Base-by-base conservation (phyloP, 2,329 filamentous ascomycete species). In the Pseudocercospora eumusae region DNA sequence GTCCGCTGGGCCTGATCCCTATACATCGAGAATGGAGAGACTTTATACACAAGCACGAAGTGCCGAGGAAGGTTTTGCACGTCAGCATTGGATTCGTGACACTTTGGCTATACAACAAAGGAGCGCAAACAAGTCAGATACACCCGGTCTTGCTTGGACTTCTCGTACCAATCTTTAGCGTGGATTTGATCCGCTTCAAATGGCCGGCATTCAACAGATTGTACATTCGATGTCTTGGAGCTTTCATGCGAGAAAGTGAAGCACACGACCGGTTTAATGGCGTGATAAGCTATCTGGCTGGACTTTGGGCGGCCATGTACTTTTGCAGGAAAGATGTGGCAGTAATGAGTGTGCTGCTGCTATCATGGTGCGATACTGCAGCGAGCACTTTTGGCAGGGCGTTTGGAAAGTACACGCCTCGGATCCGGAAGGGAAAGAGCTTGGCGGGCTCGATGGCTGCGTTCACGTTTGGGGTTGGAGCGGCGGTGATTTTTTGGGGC, bases 351-450 rank as follows among this genome's bases (percentile, higher is more conserved):
- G 89, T 98, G 47, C 81, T 99, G 71, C 84, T 99, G 44, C 85
- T 99, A 23, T 96, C 91, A 73, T 99, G 95, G 95, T 99, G 95
- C 78, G 95, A 99, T 76, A 98, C 95, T 0, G 95, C 95, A 36
- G 95, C 95, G 56, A 95, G 90, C 74, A 99, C 95, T 0, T 93
- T 99, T 73, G 95, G 95, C 57, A 86, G 95, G 59, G 81, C 93
- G 13, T 98, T 91, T 79, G 95, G 95, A 45, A 86, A 89, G 65
- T 93, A 97, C 74, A 99, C 95, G 1, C 91, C 91, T 40, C 85
- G 89, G 57, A 84, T 99, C 59, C 86, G 95, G 64, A 84, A 84
- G 65, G 93, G 93, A 45, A 99, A 99, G 84, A 96, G 92, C 63
- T 81, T 98, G 27, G 95, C 95, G 18, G 95, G 95, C 0, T 95